Percentiles rank a stretch among this genome's conserved stretches.
These are phyloP conservation scores for Ascochyta lentis DNA, from an alignment of 2,329 filamentous ascomycete genomes.

Conservation along the genomic window DNA sequence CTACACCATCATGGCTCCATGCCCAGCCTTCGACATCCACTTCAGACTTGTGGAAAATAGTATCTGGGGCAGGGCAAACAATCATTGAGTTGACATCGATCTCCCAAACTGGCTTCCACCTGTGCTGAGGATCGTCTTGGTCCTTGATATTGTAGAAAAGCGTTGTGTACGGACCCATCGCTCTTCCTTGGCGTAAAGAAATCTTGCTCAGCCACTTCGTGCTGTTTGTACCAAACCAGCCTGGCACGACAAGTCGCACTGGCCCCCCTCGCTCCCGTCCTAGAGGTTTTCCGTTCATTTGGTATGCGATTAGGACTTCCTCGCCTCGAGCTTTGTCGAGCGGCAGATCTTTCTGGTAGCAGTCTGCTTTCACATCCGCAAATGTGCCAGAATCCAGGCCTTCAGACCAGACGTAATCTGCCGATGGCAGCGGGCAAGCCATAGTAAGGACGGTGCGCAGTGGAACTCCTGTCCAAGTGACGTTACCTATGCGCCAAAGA, in stretches of 20 bases:
- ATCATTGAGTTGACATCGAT: slow-evolving; percentile 41
- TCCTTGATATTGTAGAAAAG: slow-evolving; percentile 37
- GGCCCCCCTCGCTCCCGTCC: slow-evolving; percentile 36
- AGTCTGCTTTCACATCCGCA: slow-evolving; percentile 29
- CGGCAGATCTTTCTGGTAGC: slow-evolving; percentile 44
- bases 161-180: slow-evolving; percentile 35
- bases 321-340: slow-evolving; percentile 30
- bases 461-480: slow-evolving; percentile 45
- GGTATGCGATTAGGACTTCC: slow-evolving; percentile 39
- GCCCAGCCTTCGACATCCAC: slow-evolving; percentile 33
- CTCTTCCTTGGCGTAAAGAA: slow-evolving; percentile 23
- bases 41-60: background rate
- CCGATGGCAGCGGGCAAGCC: slow-evolving; percentile 20
- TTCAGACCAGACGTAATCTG: slow-evolving; percentile 38
- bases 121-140: slow-evolving; percentile 9
- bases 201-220: slow-evolving; percentile 43
- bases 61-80: slow-evolving; percentile 22
- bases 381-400: slow-evolving; percentile 39
- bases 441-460: slow-evolving; percentile 30
- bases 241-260: slow-evolving; percentile 40
- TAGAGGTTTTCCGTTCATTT: slow-evolving; percentile 33
- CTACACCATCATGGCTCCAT: slow-evolving; percentile 32
- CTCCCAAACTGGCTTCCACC: slow-evolving; percentile 33
- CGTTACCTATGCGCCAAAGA: slow-evolving; percentile 45
- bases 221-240: slow-evolving; percentile 44